These are phyloP conservation scores for Penicillium sumatraense DNA, from an alignment of 2,329 filamentous ascomycete genomes.

Conservation along the genomic window DNA sequence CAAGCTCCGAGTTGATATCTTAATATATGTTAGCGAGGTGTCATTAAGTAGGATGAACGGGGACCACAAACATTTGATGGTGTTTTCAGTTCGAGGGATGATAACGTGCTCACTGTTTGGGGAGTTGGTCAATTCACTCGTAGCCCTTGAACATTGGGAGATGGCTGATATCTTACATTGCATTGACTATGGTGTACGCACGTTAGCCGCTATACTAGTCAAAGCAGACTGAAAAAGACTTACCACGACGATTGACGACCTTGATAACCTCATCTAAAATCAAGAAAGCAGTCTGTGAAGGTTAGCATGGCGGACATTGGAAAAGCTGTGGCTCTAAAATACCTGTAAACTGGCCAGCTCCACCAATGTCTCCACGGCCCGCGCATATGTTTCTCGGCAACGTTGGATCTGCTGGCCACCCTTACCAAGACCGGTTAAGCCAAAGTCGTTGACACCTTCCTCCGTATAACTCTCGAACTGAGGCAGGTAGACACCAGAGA, in stretches of 20 bases:
- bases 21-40: constrained; percentile 9
- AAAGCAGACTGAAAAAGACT: constrained; percentile 28
- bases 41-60: too few species aligned
- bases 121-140: constrained; percentile 19
- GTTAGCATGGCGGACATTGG: constrained; percentile 14
- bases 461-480: constrained; percentile 89
- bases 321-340: constrained; percentile 18
- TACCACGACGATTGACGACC: constrained; percentile 93
- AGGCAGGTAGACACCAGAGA: constrained; percentile 92
- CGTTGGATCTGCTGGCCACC: constrained; percentile 96
- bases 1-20: constrained; percentile 97
- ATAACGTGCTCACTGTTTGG: constrained; percentile 66
- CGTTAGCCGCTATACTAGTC: constrained; percentile 27
- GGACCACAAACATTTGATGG: constrained; percentile 78
- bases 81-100: constrained; percentile 96
- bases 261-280: constrained; percentile 99
- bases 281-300: constrained; percentile 81
- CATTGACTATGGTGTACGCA: constrained; percentile 68
- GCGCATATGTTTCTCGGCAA: constrained; percentile 92
- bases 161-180: constrained; percentile 68
- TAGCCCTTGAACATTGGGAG: neutral
- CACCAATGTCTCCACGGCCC: constrained; percentile 93
- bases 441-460: constrained; percentile 94
- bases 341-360: constrained; percentile 90
- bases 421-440: constrained; percentile 91